Percentiles rank a stretch among this genome's conserved stretches.
These are phyloP conservation scores for Pichia kluyveri DNA, from an alignment of 805 yeast genomes.

Conservation along the genomic window DNA sequence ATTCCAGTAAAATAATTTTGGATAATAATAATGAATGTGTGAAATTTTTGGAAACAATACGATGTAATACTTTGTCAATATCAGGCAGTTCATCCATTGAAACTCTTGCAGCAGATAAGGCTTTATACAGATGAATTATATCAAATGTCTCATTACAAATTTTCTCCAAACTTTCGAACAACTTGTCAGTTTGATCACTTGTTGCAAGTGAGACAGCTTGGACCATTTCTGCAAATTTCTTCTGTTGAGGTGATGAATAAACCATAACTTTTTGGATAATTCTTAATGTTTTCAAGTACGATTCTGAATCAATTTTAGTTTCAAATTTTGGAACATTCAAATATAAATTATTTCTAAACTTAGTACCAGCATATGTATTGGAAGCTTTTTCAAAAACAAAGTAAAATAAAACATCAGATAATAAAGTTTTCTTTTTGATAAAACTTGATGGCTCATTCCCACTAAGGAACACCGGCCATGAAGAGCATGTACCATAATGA, in stretches of 20 bases:
- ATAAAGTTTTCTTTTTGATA: slow-evolving; percentile 29
- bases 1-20: slow-evolving; percentile 26
- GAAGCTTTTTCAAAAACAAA: slow-evolving; percentile 49
- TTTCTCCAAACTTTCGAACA: slow-evolving; percentile 7
- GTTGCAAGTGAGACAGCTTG: slow-evolving; percentile 61
- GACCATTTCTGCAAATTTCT: slow-evolving; percentile 46
- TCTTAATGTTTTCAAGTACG: slow-evolving; percentile 58
- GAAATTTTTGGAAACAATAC: slow-evolving; percentile 27
- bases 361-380: slow-evolving; percentile 25
- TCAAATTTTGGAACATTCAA: slow-evolving; percentile 65
- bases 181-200: slow-evolving; percentile 46
- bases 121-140: slow-evolving; percentile 11
- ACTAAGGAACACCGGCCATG: slow-evolving; percentile 87
- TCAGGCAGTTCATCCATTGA: slow-evolving; percentile 27
- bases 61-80: slow-evolving; percentile 28
- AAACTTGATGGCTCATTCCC: slow-evolving; percentile 52
- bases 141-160: slow-evolving; percentile 5
- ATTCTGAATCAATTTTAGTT: slow-evolving; percentile 62
- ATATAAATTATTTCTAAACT: slow-evolving; percentile 36
- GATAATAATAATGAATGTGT: slow-evolving; percentile 37
- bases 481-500: slow-evolving; percentile 50
- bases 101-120: slow-evolving; percentile 36
- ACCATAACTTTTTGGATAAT: slow-evolving; percentile 56
- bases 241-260: slow-evolving; percentile 56
- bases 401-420: slow-evolving; percentile 56